phyloP scores from a whole-genome alignment of 345 rosid species.

The Trapa incisa region DNA sequence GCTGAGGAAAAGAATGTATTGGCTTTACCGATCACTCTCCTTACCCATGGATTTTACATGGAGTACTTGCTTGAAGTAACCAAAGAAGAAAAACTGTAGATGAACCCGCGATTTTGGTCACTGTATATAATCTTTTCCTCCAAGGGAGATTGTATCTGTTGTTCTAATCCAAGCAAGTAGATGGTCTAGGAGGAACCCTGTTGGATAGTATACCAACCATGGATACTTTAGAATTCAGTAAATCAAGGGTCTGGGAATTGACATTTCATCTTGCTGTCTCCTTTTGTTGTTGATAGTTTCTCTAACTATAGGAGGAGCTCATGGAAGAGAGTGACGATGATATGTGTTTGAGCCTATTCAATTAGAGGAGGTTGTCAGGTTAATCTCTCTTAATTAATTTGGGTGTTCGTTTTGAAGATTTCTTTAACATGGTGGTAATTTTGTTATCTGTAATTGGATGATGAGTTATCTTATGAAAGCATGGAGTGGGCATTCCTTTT shows the following conservation, averaged over 20 bases:
- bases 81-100: too few relatives aligned
- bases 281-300: too few relatives aligned
- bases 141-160: too few relatives aligned
- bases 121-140: too few relatives aligned
- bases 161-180: background rate
- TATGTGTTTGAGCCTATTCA: slow-evolving; percentile 30
- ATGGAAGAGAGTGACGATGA: slow-evolving; percentile 35
- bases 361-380: slow-evolving; percentile 7
- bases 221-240: background rate
- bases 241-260: too few relatives aligned
- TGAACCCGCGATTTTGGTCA: too few relatives aligned
- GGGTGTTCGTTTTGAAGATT: slow-evolving; percentile 4
- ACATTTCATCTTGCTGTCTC: too few relatives aligned
- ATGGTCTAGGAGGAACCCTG: background rate
- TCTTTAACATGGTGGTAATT: background rate
- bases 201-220: too few relatives aligned
- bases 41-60: too few relatives aligned
- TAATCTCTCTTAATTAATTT: background rate
- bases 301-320: slow-evolving; percentile 19
- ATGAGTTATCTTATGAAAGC: background rate
- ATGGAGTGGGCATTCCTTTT: background rate
- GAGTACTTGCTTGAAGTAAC: too few relatives aligned
- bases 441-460: background rate
- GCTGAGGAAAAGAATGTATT: slow-evolving; percentile 33
- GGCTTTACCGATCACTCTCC: too few relatives aligned